Evolutionary conservation across 345 rosid genomes (phyloP), one percentile per base, ranked within the genome.

Genomic region (Murraya paniculata): DNA sequence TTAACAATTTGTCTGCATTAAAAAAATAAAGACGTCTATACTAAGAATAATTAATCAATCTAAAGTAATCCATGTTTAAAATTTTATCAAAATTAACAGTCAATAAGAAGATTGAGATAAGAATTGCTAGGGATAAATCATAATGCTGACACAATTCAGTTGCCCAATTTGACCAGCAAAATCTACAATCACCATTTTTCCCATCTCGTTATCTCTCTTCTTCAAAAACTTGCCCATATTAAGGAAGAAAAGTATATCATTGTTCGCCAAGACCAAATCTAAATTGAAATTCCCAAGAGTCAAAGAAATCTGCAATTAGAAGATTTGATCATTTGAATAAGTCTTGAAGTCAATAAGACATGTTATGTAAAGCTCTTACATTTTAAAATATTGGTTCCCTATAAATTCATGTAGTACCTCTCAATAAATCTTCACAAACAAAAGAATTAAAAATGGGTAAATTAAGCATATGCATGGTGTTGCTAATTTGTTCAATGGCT

Each of bases 121-220:
- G 22, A 53, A 53, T 16, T 53, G 22, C 14, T 18, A 5, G 1
- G 56, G 22, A 53, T 14, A 18, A 18, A 53, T 7, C 22, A 53
- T 4, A 18, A 53, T 18, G 22, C 13, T 0, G 50, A 18, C 56
- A 16, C 6, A 53, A 53, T 18, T 53, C 56, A 18, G 56, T 53
- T 53, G 56, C 7, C 22, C 56, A 5, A 5, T 16, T 53, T 53
- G 56, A 53, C 56, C 56, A 4, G 56, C 22, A 53, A 53, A 18
- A 4, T 53, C 6, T 53, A 45, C 4, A 45, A 13, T 4, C 50
- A 11, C 50, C 50, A 45, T 53, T 18, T 53, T 14, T 18, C 7
- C 21, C 6, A 53, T 14, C 6, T 18, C 7, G 4, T 0, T 45
- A 0, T 53, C 22, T 18, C 6, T 18, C 0, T 1, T 53, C 1